Evolutionary conservation across 2,329 filamentous ascomycete species (phyloP).

Genomic region (Sclerotinia nivalis): DNA sequence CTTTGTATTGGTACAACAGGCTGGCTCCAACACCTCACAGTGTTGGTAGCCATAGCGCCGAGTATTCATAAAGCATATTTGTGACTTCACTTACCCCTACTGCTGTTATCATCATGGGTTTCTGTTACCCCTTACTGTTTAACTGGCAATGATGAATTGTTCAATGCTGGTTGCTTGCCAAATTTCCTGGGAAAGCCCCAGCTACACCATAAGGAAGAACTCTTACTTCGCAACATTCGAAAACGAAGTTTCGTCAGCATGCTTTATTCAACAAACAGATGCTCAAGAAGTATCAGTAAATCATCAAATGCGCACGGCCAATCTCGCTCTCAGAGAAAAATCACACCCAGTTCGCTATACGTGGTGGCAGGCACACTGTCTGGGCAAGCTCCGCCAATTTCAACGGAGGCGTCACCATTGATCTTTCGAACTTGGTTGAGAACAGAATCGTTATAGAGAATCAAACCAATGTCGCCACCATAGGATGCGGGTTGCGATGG

Average conservation of each 20-base stretch:
- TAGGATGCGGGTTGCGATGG: neutral
- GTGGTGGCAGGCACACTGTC: neutral
- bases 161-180: neutral
- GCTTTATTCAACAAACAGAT: neutral
- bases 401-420: constrained; percentile 46
- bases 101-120: neutral
- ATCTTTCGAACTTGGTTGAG: constrained; percentile 18
- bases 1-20: neutral
- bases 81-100: neutral
- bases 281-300: neutral
- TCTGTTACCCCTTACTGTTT: neutral
- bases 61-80: neutral
- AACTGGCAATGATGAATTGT: neutral
- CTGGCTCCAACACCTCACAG: neutral
- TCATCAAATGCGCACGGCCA: neutral
- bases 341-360: neutral
- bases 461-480: neutral
- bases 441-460: neutral
- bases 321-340: neutral
- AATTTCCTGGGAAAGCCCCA: neutral
- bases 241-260: neutral
- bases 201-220: neutral
- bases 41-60: neutral
- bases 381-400: constrained; percentile 52
- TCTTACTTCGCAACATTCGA: neutral